phyloP scores from a whole-genome alignment of 2,329 filamentous ascomycete genomes.

The Monascus ruber region DNA sequence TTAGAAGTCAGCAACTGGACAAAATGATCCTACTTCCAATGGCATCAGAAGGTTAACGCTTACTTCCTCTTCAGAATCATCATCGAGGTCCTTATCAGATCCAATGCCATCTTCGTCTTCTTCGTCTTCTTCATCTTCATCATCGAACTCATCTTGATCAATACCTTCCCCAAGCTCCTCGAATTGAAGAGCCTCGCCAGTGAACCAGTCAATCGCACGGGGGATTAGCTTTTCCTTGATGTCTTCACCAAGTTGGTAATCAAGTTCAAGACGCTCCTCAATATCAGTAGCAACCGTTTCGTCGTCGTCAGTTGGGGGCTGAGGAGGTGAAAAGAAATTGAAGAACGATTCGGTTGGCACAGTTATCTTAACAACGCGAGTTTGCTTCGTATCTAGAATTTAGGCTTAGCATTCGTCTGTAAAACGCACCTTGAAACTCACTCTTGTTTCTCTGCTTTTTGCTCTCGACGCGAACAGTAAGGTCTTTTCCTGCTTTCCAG shows the following conservation, averaged over 20 bases:
- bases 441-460: constrained; percentile 99
- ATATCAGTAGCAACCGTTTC: constrained; percentile 73
- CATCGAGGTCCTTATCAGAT: constrained; percentile 49
- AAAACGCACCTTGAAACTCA: constrained; percentile 37
- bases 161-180: constrained; percentile 85
- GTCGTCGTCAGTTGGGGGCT: constrained; percentile 62
- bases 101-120: constrained; percentile 74
- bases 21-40: neutral
- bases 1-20: constrained; percentile 10
- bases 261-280: constrained; percentile 92
- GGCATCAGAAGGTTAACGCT: constrained; percentile 4
- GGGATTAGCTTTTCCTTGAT: constrained; percentile 99
- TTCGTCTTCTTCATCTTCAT: constrained; percentile 88
- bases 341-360: constrained; percentile 97
- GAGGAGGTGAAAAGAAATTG: constrained; percentile 97
- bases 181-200: constrained; percentile 90
- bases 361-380: constrained; percentile 96
- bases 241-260: constrained; percentile 97
- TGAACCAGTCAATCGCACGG: constrained; percentile 98
- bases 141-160: constrained; percentile 71
- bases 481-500: constrained; percentile 86
- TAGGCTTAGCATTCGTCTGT: constrained; percentile 4
- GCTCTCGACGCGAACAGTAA: constrained; percentile 90
- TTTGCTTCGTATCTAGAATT: constrained; percentile 85
- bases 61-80: constrained; percentile 49